phyloP scores from a whole-genome alignment of 345 rosid species.

The Salix caprea region DNA sequence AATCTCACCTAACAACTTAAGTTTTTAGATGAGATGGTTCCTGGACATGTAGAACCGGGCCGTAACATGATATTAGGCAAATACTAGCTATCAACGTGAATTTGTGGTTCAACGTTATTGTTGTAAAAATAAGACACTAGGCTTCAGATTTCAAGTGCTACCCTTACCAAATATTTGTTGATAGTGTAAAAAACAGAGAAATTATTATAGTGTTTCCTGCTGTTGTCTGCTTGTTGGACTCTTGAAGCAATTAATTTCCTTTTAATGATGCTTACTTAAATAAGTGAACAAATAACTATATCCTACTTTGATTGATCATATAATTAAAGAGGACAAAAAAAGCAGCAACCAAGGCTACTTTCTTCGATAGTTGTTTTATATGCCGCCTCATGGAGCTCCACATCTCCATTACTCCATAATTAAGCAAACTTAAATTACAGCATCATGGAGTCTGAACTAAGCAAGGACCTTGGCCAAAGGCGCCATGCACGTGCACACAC shows the following conservation, averaged over 20 bases:
- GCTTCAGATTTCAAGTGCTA: no score
- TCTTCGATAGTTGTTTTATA: not conserved
- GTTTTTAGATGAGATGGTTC: no score
- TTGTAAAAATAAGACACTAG: no score
- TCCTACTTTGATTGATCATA: not conserved
- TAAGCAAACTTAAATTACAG: not conserved
- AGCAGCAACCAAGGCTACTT: not conserved
- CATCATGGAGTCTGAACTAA: not conserved
- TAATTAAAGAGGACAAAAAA: not conserved
- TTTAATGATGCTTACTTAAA: constrained; percentile 4
- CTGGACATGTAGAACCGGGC: no score
- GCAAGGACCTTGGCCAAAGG: not conserved
- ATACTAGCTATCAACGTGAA: no score
- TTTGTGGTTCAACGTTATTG: no score
- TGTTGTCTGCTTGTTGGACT: not conserved
- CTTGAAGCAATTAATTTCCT: not conserved
- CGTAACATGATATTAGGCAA: no score
- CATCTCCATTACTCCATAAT: not conserved
- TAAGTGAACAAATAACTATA: not conserved
- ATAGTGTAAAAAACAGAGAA: no score
- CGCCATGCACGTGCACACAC: not conserved
- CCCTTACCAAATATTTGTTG: no score
- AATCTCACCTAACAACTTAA: no score
- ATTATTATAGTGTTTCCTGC: no score
- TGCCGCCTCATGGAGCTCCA: not conserved